Conservation (phyloP, 352 stramenopile species). For the Phytophthora foliorum region DNA sequence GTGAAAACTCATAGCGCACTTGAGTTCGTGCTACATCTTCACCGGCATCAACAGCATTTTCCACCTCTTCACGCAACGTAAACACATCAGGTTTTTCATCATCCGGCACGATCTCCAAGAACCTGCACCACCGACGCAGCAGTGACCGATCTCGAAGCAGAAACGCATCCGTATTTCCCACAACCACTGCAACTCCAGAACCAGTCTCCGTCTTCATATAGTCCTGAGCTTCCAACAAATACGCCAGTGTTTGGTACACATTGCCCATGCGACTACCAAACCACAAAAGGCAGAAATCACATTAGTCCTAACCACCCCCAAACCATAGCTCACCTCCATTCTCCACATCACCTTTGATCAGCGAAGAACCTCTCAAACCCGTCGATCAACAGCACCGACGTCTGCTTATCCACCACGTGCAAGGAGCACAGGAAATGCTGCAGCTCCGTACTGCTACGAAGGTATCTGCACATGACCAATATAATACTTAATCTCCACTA, state of each 20-base stretch:
- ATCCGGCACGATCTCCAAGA: slow-evolving; percentile 48
- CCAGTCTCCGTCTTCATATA: slow-evolving; percentile 60
- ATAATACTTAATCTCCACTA: not conserved
- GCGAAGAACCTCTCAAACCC: slow-evolving; percentile 70
- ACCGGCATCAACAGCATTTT: slow-evolving; percentile 15
- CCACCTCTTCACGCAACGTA: slow-evolving; percentile 43
- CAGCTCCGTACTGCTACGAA: slow-evolving; percentile 52
- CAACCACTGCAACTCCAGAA: slow-evolving; percentile 46
- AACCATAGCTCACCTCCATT: not conserved
- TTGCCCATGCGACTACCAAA: slow-evolving; percentile 43
- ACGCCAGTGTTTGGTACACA: slow-evolving; percentile 74
- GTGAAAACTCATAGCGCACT: slow-evolving; percentile 47
- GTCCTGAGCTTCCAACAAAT: slow-evolving; percentile 55
- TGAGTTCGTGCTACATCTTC: slow-evolving; percentile 20
- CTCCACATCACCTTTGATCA: slow-evolving; percentile 36
- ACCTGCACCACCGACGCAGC: slow-evolving; percentile 65
- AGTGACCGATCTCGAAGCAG: slow-evolving; percentile 44
- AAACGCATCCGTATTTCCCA: slow-evolving; percentile 45
- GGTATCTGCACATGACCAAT: slow-evolving; percentile 43
- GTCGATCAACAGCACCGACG: slow-evolving; percentile 66
- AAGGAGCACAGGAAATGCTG: slow-evolving; percentile 73
- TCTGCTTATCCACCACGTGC: slow-evolving; percentile 54
- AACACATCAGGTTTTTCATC: slow-evolving; percentile 38
- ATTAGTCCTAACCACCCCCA: not conserved
- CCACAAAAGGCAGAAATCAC: too few species aligned